phyloP scores from a whole-genome alignment of 2,329 filamentous ascomycete species.

The Exutisphaerella laricina region DNA sequence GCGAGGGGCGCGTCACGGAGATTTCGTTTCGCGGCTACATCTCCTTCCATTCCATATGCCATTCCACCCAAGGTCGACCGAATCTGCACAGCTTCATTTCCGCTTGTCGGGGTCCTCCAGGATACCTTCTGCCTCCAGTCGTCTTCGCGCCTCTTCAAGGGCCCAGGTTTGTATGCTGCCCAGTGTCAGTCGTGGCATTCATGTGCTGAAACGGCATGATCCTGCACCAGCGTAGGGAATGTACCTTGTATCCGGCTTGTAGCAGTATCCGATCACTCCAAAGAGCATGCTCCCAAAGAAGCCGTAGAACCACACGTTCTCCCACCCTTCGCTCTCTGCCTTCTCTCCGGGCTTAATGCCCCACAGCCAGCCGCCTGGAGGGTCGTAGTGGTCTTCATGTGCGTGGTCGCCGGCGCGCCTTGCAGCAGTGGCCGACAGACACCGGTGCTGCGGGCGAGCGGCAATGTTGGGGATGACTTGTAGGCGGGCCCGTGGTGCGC shows the following conservation, averaged over 20 bases:
- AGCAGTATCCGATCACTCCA: constrained; percentile 76
- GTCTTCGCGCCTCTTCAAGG: constrained; percentile 88
- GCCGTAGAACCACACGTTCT: constrained; percentile 76
- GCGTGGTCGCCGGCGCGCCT: constrained; percentile 51
- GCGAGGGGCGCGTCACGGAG: too few species aligned
- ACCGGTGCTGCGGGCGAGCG: constrained; percentile 25
- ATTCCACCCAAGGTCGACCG: too few species aligned
- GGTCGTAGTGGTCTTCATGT: constrained; percentile 77
- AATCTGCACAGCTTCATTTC: too few species aligned
- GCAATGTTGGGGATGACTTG: constrained; percentile 30
- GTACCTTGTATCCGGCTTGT: constrained; percentile 98
- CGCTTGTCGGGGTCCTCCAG: constrained; percentile 64
- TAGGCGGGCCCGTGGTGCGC: constrained; percentile 28
- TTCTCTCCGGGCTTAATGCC: constrained; percentile 94
- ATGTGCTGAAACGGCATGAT: background rate
- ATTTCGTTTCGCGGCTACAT: too few species aligned
- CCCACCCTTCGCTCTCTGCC: constrained; percentile 94
- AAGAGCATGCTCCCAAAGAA: constrained; percentile 73
- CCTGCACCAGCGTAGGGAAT: constrained; percentile 33
- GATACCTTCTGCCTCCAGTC: constrained; percentile 94
- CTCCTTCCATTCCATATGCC: too few species aligned
- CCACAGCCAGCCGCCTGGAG: constrained; percentile 86
- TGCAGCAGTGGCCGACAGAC: constrained; percentile 30
- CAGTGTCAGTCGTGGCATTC: background rate
- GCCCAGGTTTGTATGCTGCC: constrained; percentile 97